Evolutionary conservation across 768 basidiomycete genomes (phyloP), one percentile per base, ranked within the genome.

Genomic region (Boletus reticuloceps): DNA sequence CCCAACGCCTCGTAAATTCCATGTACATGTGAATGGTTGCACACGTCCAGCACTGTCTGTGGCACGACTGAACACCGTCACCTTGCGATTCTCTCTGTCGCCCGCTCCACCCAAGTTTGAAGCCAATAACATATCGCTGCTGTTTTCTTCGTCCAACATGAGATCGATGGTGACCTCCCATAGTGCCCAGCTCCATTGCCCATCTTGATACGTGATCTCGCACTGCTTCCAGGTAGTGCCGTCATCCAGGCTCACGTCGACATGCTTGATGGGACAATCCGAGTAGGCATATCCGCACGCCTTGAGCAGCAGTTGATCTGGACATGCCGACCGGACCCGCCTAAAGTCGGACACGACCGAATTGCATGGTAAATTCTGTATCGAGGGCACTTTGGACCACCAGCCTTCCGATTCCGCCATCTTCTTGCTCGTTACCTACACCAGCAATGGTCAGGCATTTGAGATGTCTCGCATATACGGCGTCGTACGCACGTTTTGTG

Each of bases 171-270:
- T 72, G 4, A 65, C 74, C 62, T 86, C 82, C 88, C 88, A 89
- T 20, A 88, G 65, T 6, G 83, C 80, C 88, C 88, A 90, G 62
- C 87, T 87, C 86, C 86, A 89, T 58, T 66, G 77, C 5, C 86
- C 85, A 36, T 80, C 72, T 51, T 81, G 82, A 57, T 87, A 86
- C 1, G 75, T 81, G 54, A 86, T 80, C 31, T 68, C 69, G 19
- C 82, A 79, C 11, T 68, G 63, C 27, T 68, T 63, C 84, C 86
- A 87, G 9, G 77, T 75, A 43, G 63, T 56, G 1, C 84, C 85
- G 3, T 69, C 72, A 62, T 88, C 80, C 17, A 74, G 62, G 39
- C 80, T 79, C 14, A 86, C 67, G 29, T 86, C 81, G 16, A 86
- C 76, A 2, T 64, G 58, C 4, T 69, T 61, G 11, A 88, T 75